Evolutionary conservation across 176 grass and related monocot genomes (phyloP).

Genomic region (Ensete glaucum): DNA sequence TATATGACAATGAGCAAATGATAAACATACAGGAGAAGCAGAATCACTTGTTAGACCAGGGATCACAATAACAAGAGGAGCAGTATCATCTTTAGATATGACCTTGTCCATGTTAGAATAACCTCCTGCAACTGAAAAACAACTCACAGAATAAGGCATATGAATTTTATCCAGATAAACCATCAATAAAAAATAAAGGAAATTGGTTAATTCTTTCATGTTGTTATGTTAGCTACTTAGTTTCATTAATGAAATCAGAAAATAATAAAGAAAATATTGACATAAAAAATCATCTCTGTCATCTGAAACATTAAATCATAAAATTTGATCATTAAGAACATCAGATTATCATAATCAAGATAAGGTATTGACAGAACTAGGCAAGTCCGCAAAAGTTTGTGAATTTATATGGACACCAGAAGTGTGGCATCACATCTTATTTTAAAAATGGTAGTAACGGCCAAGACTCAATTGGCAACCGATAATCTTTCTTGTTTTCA

Average conservation of each 20-base stretch:
- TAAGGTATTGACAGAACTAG: not conserved
- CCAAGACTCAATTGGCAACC: not conserved
- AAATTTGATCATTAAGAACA: too few relatives aligned
- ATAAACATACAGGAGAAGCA: constrained; percentile 66
- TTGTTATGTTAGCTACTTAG: not conserved
- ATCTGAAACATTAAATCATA: too few relatives aligned
- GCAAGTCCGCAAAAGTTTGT: not conserved
- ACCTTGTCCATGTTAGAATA: constrained; percentile 23
- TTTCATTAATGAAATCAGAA: too few relatives aligned
- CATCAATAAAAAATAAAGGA: not conserved
- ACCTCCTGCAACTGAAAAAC: constrained; percentile 42
- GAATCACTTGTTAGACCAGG: constrained; percentile 93
- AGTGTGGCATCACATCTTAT: not conserved
- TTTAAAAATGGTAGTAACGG: not conserved
- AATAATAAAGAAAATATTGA: not conserved
- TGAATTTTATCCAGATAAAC: not conserved
- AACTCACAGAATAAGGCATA: constrained; percentile 12
- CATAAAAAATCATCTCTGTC: not conserved
- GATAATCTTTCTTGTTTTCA: not conserved
- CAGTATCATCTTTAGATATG: constrained; percentile 66
- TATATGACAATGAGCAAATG: constrained; percentile 7
- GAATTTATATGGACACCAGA: not conserved
- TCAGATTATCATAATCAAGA: not conserved
- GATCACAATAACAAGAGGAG: constrained; percentile 67
- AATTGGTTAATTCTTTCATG: not conserved